phyloP scores from a whole-genome alignment of 352 stramenopile species.

The Globisporangium nagaii region DNA sequence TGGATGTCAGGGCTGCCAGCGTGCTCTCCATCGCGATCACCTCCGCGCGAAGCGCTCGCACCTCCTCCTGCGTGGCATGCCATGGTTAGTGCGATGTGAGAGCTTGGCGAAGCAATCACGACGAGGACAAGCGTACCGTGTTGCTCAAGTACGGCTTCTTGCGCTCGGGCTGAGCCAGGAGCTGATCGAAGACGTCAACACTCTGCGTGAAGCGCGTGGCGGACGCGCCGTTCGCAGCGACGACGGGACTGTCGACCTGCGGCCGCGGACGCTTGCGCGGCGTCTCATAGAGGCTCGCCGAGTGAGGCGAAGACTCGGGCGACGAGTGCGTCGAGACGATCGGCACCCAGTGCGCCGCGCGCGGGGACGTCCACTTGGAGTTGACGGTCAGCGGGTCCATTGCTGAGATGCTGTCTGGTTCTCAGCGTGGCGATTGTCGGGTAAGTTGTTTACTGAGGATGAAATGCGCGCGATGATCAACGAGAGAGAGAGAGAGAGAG shows the following conservation, averaged over 20 bases:
- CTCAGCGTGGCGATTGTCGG: neutral
- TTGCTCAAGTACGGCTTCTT: neutral
- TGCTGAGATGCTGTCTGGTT: too few relatives aligned
- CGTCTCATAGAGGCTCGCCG: neutral
- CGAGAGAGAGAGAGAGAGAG: neutral
- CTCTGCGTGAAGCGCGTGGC: neutral
- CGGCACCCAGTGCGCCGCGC: neutral
- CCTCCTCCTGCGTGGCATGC: neutral
- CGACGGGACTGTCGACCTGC: neutral
- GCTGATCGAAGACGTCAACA: neutral
- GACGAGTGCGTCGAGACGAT: neutral
- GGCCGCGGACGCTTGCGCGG: neutral
- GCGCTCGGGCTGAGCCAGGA: neutral
- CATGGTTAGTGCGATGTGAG: too few relatives aligned
- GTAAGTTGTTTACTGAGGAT: conserved; percentile 1
- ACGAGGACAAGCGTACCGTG: neutral
- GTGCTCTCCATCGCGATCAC: neutral
- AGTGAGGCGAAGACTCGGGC: neutral
- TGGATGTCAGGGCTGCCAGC: neutral
- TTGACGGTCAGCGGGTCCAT: neutral
- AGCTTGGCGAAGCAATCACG: too few relatives aligned
- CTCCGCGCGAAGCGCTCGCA: neutral
- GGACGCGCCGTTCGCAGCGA: neutral
- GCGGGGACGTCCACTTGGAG: neutral
- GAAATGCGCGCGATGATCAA: neutral